Base-by-base conservation (phyloP, 176 grass and related monocot genomes). In the Phoenix dactylifera region DNA sequence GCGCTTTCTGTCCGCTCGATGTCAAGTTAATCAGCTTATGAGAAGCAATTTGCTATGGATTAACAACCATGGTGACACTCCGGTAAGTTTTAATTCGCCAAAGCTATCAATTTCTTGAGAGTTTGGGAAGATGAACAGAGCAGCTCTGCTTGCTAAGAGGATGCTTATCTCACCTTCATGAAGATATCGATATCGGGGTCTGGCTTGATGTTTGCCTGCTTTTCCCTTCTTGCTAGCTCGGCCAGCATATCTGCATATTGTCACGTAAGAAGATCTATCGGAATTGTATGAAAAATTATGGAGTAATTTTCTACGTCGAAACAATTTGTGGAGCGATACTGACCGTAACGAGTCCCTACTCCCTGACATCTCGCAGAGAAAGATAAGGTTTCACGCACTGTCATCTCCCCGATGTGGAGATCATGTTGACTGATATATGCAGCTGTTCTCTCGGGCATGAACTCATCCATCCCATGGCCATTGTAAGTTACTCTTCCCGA, bases 331-430 rank as follows among this genome's bases (percentile, higher is more conserved):
- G 4, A 17, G 4, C 1, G 18, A 48, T 22, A 39, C 65, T 71
- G 77, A 92, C 88, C 83, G 4, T 75, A 80, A 0, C 83, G 76
- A 35, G 75, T 64, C 12, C 83, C 88, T 10, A 65, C 72, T 74
- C 88, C 88, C 72, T 92, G 88, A 55, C 83, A 92, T 64, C 75
- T 92, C 10, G 88, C 83, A 9, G 88, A 87, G 62, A 92, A 92
- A 26, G 74, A 75, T 60, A 92, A 57, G 0, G 83, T 92, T 49
- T 92, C 88, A 15, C 88, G 76, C 7, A 92, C 88, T 0, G 88
- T 92, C 74, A 92, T 10, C 52, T 92, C 83, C 0, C 76, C 83
- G 39, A 92, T 75, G 60, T 92, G 88, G n/a, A 80, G 51, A 75
- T 92, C 88, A 65, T 92, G 62, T 55, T 92, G 88, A 54, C 88